Evolutionary conservation across 441 rosid genomes (phyloP).

Genomic region (Corymbia citriodora): DNA sequence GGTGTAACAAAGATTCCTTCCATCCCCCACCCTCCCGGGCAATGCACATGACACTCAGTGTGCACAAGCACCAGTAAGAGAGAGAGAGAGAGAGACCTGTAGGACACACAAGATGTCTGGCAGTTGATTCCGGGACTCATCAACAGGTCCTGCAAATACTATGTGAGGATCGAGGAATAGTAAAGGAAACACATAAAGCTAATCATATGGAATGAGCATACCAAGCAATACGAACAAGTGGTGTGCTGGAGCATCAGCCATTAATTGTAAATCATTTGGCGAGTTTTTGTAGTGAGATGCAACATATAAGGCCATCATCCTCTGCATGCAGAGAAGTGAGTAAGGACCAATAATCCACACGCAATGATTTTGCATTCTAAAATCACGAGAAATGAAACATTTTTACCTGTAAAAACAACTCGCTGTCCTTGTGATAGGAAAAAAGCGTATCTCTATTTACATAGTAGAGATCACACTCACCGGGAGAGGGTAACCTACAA

Average conservation of each 20-base stretch:
- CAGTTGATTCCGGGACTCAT: constrained; percentile 86
- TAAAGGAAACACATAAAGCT: constrained; percentile 1
- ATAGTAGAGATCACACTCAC: constrained; percentile 90
- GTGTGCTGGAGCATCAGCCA: constrained; percentile 99
- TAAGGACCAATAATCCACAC: constrained; percentile 13
- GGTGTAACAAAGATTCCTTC: background rate
- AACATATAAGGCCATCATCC: constrained; percentile 97
- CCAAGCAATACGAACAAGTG: constrained; percentile 94
- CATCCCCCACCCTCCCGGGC: background rate
- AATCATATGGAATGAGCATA: constrained; percentile 18
- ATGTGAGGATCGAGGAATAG: constrained; percentile 2
- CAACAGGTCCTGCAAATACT: constrained; percentile 79
- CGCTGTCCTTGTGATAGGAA: constrained; percentile 94
- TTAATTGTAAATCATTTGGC: constrained; percentile 93
- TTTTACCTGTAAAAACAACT: constrained; percentile 87
- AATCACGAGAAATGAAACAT: background rate
- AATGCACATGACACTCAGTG: background rate
- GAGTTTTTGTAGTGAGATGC: constrained; percentile 99
- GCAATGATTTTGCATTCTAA: background rate
- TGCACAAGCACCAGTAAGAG: background rate
- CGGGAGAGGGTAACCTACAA: constrained; percentile 71
- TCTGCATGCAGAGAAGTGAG: constrained; percentile 43
- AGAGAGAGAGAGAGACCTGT: constrained; percentile 40
- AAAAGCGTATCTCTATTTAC: constrained; percentile 94
- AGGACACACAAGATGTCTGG: constrained; percentile 93